Evolutionary conservation across 1,139 yeast genomes (phyloP).

Genomic region (Zygosaccharomyces pseudobailii): DNA sequence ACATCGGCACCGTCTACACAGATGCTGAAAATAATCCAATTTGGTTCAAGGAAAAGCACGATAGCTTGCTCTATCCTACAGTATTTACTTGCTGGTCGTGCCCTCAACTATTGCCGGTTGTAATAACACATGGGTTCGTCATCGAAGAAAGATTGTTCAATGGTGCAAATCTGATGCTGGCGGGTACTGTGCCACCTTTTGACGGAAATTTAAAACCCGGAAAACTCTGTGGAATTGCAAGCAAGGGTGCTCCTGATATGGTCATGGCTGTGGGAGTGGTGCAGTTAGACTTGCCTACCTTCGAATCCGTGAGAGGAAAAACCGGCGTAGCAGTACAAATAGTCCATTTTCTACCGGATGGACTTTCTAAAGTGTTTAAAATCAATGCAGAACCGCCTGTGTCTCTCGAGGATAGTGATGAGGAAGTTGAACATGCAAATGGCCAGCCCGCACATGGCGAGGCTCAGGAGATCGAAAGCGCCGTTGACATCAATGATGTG

Average conservation of each 20-base stretch:
- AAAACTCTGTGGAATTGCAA: conserved; percentile 66
- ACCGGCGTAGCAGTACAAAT: conserved; percentile 67
- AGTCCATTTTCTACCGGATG: conserved; percentile 53
- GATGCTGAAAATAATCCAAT: conserved; percentile 63
- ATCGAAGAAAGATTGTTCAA: conserved; percentile 48
- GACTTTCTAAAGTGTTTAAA: conserved; percentile 44
- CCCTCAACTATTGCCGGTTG: conserved; percentile 60
- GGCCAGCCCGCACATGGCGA: background rate
- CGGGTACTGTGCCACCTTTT: conserved; percentile 82
- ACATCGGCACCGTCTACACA: conserved; percentile 59
- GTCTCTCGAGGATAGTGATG: conserved; percentile 21
- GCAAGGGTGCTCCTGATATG: conserved; percentile 54
- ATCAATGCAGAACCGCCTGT: conserved; percentile 43
- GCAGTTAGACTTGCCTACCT: conserved; percentile 44
- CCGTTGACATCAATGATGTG: conserved; percentile 13
- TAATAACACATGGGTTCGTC: conserved; percentile 71
- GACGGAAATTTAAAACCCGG: conserved; percentile 45
- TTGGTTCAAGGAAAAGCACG: conserved; percentile 60
- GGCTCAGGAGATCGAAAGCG: conserved; percentile 5
- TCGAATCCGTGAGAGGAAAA: conserved; percentile 46
- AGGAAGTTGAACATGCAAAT: conserved; percentile 12
- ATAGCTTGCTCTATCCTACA: conserved; percentile 59
- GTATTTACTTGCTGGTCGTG: conserved; percentile 67
- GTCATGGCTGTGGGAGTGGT: conserved; percentile 75
- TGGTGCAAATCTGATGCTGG: conserved; percentile 90